These are phyloP conservation scores for Angomonas ambiguus DNA, from an alignment of 208 protist genomes.

Conservation along the genomic window DNA sequence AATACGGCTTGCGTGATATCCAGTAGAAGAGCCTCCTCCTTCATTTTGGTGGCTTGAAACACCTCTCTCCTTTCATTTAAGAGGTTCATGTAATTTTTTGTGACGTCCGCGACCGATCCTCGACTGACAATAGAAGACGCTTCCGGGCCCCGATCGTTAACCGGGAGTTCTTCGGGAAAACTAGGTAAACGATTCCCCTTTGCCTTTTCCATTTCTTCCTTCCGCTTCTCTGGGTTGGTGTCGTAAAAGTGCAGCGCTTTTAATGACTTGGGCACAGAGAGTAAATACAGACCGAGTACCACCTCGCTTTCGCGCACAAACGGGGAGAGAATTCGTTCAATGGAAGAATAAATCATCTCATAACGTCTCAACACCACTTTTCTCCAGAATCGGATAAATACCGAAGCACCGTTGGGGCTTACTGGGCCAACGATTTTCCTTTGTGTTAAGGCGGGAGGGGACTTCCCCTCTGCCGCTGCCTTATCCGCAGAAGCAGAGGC, in stretches of 20 bases:
- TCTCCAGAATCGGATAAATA: conserved; percentile 61
- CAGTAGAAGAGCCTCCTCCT: conserved; percentile 11
- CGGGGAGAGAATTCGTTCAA: conserved; percentile 42
- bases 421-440: conserved; percentile 13
- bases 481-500: not conserved
- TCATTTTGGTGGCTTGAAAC: conserved; percentile 11
- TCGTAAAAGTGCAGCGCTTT: conserved; percentile 26
- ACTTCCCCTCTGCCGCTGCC: not conserved
- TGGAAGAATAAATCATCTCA: conserved; percentile 32
- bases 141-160: not conserved
- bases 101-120: conserved; percentile 10
- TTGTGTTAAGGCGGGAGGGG: conserved; percentile 6
- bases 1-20: conserved; percentile 19
- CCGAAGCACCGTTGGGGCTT: conserved; percentile 20
- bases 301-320: conserved; percentile 69
- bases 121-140: not conserved
- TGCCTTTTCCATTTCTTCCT: not conserved
- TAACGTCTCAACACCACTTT: conserved; percentile 41
- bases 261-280: conserved; percentile 36
- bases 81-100: conserved; percentile 22
- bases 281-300: conserved; percentile 60
- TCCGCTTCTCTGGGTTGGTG: conserved; percentile 2
- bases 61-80: conserved; percentile 21
- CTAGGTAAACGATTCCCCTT: not conserved
- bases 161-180: not conserved